These are phyloP conservation scores for Cytospora leucostoma DNA, from an alignment of 2,329 filamentous ascomycete genomes.

Conservation along the genomic window DNA sequence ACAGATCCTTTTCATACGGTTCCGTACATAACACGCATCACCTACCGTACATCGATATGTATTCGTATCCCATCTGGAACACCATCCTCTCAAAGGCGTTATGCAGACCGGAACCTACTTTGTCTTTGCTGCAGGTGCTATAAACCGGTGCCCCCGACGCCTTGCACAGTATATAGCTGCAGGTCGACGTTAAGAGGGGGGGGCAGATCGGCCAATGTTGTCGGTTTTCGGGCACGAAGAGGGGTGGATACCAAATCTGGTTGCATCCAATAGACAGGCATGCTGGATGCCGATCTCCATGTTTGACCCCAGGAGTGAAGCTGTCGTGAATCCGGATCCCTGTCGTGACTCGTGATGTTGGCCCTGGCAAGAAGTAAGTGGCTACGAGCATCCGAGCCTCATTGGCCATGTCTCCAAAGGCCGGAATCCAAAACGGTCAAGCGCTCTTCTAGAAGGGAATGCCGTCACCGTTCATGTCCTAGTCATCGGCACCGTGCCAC, in stretches of 20 bases:
- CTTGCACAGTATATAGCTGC: not conserved
- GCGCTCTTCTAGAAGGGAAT: slow-evolving; percentile 13
- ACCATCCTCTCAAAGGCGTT: too few species aligned
- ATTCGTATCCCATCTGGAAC: too few species aligned
- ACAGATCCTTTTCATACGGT: too few species aligned
- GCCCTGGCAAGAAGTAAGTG: not conserved
- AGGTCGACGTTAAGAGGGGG: not conserved
- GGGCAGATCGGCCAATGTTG: not conserved
- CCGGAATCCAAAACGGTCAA: slow-evolving; percentile 17
- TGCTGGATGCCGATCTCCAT: slow-evolving; percentile 15
- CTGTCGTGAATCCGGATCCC: slow-evolving; percentile 3
- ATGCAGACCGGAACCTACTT: not conserved
- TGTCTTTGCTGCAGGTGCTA: not conserved
- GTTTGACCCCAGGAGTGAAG: slow-evolving; percentile 19
- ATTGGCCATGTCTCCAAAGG: not conserved
- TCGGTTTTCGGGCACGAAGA: slow-evolving; percentile 5
- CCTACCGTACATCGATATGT: too few species aligned
- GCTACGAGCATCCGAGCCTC: not conserved
- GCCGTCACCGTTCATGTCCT: slow-evolving; percentile 6
- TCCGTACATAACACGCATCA: too few species aligned
- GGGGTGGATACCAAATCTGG: slow-evolving; percentile 10
- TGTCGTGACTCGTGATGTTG: slow-evolving; percentile 6
- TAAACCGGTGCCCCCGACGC: not conserved
- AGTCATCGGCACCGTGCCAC: slow-evolving; percentile 16
- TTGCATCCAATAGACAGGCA: slow-evolving; percentile 11